A percentile compares a stretch with the other conserved stretches of the same genome.
phyloP scores from a whole-genome alignment of 495 filamentous ascomycete genomes.

The Penicillium verhagenii region DNA sequence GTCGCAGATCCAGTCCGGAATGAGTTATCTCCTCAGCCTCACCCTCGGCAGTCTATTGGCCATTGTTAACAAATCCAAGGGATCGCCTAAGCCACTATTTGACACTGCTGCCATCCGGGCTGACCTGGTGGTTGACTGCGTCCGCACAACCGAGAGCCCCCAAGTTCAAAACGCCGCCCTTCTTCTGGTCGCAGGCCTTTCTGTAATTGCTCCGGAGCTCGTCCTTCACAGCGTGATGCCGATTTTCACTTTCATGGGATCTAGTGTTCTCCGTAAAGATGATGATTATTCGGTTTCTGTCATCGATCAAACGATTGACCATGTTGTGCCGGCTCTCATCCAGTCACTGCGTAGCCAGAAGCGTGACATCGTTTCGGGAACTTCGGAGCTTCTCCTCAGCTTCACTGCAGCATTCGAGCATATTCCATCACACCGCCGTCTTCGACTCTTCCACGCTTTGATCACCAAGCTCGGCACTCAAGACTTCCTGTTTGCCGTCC shows the following conservation, averaged over 20 bases:
- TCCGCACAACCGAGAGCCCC: constrained; percentile 81
- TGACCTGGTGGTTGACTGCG: constrained; percentile 86
- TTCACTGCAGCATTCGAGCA: constrained; percentile 95
- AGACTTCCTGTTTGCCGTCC: constrained; percentile 62
- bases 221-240: constrained; percentile 98
- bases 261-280: constrained; percentile 79
- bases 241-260: constrained; percentile 96
- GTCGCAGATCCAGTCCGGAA: constrained; percentile 65
- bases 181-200: constrained; percentile 80
- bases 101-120: constrained; percentile 74
- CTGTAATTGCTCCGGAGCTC: constrained; percentile 78
- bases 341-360: constrained; percentile 77
- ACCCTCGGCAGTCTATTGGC: constrained; percentile 72
- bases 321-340: constrained; percentile 88
- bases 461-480: constrained; percentile 74
- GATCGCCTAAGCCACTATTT: constrained; percentile 57
- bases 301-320: constrained; percentile 78
- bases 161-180: constrained; percentile 90
- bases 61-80: constrained; percentile 74
- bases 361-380: constrained; percentile 70
- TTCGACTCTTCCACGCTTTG: constrained; percentile 76
- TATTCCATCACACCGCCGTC: constrained; percentile 79
- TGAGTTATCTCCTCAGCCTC: constrained; percentile 82
- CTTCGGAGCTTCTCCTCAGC: constrained; percentile 82
- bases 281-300: constrained; percentile 96